These are phyloP conservation scores for Orbilia ellipsospora DNA, from an alignment of 2,329 filamentous ascomycete genomes.

Conservation along the genomic window DNA sequence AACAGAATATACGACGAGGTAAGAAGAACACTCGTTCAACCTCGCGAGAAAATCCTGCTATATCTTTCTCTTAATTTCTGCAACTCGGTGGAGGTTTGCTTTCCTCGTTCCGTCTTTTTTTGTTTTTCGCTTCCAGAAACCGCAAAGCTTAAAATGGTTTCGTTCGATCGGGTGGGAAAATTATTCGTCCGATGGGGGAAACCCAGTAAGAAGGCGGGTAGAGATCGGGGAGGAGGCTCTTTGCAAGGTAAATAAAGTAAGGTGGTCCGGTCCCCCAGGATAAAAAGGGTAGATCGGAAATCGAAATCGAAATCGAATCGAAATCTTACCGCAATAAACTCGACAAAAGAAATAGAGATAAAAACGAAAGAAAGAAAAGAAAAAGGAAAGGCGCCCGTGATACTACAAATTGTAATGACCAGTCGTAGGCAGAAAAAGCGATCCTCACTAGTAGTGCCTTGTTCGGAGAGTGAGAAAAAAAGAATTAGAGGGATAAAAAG, in stretches of 20 bases:
- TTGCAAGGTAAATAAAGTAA: neutral
- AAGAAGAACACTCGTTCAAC: no score
- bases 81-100: no score
- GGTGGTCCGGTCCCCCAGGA: conserved; percentile 5
- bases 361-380: conserved; percentile 53
- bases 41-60: no score
- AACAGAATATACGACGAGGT: no score
- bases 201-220: conserved; percentile 11
- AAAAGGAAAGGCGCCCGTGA: conserved; percentile 46
- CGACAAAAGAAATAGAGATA: conserved; percentile 52
- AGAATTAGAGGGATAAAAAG: conserved; percentile 2
- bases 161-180: conserved; percentile 35
- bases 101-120: conserved; percentile 4
- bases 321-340: conserved; percentile 31
- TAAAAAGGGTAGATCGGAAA: conserved; percentile 6
- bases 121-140: conserved; percentile 47
- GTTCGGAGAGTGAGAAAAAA: conserved; percentile 6
- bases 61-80: no score
- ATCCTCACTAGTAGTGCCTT: neutral
- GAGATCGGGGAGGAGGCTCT: no score
- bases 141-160: conserved; percentile 45
- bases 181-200: conserved; percentile 32
- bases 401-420: conserved; percentile 17
- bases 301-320: conserved; percentile 29
- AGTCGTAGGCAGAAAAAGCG: conserved; percentile 13